Evolutionary conservation across 805 yeast species (phyloP).

Genomic region (Metschnikowia dekortorum): DNA sequence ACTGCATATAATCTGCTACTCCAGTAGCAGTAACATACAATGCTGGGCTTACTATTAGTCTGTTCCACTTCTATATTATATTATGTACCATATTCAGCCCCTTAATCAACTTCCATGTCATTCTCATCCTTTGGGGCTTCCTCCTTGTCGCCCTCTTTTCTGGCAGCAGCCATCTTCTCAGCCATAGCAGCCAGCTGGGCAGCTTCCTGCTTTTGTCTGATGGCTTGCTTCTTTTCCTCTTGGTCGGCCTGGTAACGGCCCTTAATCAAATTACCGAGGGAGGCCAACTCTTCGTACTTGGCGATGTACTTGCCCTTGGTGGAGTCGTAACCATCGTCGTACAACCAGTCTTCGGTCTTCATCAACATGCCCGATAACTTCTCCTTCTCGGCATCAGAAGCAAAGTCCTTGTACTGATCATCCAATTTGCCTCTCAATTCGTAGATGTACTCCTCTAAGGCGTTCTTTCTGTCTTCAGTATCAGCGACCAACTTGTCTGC

Average conservation of each 20-base stretch:
- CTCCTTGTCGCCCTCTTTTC: constrained; percentile 40
- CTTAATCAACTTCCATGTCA: constrained; percentile 20
- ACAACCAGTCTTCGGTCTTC: constrained; percentile 96
- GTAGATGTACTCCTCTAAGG: constrained; percentile 97
- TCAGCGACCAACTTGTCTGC: constrained; percentile 96
- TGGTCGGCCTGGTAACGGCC: constrained; percentile 93
- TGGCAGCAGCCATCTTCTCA: constrained; percentile 75
- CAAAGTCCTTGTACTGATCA: constrained; percentile 83
- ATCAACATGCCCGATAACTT: constrained; percentile 67
- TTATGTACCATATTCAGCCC: background rate
- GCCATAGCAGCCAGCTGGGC: constrained; percentile 78
- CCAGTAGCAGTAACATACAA: background rate
- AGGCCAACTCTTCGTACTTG: constrained; percentile 93
- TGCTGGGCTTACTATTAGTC: background rate
- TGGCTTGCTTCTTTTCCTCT: constrained; percentile 91
- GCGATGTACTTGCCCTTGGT: constrained; percentile 96
- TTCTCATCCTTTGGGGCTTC: constrained; percentile 21
- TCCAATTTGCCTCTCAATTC: constrained; percentile 96
- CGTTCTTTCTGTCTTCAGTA: constrained; percentile 98
- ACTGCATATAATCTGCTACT: background rate
- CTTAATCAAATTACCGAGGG: constrained; percentile 89
- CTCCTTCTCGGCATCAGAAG: constrained; percentile 84
- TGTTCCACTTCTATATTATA: constrained; percentile 2
- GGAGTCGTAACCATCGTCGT: constrained; percentile 95
- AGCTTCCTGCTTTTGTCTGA: constrained; percentile 83